Evolutionary conservation across 768 basidiomycete genomes (phyloP).

Genomic region (Leccinum ochraceum): DNA sequence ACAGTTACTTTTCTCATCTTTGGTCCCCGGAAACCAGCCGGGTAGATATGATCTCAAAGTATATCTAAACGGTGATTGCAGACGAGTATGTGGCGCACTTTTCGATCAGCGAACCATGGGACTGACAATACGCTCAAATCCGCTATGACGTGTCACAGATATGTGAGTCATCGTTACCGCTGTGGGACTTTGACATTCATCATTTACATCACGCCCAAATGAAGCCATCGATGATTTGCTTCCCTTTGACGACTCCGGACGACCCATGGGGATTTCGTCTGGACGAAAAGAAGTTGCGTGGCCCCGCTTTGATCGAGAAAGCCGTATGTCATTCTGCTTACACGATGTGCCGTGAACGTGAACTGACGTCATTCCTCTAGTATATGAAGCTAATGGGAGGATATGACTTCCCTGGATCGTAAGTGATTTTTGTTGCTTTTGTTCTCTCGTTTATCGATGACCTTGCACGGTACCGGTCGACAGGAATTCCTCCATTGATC

Average conservation of each 20-base stretch:
- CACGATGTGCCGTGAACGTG: not conserved
- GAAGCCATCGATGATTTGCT: conserved; percentile 73
- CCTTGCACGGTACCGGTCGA: not conserved
- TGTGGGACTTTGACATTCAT: conserved; percentile 6
- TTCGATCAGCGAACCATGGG: not conserved
- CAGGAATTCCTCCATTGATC: conserved; percentile 80
- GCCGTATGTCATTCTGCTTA: conserved; percentile 46
- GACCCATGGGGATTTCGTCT: conserved; percentile 58
- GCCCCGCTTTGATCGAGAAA: conserved; percentile 81
- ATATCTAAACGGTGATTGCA: conserved; percentile 44
- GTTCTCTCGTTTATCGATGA: not conserved
- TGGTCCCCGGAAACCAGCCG: conserved; percentile 33
- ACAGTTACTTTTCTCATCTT: conserved; percentile 31
- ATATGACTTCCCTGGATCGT: conserved; percentile 90
- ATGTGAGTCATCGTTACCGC: conserved; percentile 38
- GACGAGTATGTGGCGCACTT: conserved; percentile 41
- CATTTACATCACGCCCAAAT: not conserved
- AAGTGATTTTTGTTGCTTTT: conserved; percentile 34
- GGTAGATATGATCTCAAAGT: conserved; percentile 39
- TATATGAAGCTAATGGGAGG: conserved; percentile 91
- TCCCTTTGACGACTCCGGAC: conserved; percentile 55
- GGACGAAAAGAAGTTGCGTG: conserved; percentile 46
- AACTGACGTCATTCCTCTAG: conserved; percentile 38
- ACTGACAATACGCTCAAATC: conserved; percentile 1
- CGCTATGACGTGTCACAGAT: conserved; percentile 39